A percentile compares a stretch with the other conserved stretches of the same genome.
Conservation (phyloP, 2,329 filamentous ascomycete species). For the Talaromyces piceae region DNA sequence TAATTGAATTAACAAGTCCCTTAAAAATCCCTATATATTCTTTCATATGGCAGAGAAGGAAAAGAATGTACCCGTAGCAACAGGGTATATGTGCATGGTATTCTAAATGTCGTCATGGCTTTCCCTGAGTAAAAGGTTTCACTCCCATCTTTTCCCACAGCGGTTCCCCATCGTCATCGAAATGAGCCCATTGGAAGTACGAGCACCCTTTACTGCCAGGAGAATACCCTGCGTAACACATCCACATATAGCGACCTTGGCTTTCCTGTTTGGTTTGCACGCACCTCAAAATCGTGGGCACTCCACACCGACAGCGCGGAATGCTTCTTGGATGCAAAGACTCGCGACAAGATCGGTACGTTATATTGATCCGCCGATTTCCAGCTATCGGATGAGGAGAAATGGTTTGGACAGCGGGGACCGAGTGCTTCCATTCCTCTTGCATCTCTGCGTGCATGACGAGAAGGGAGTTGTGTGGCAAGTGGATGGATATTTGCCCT, state of each 20-base stretch:
- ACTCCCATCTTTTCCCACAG: slow-evolving; percentile 42
- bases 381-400: slow-evolving; percentile 78
- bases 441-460: slow-evolving; percentile 99
- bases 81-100: not conserved
- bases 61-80: not conserved
- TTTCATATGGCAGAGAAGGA: no score
- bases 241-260: slow-evolving; percentile 81
- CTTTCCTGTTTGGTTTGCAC: slow-evolving; percentile 73
- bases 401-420: slow-evolving; percentile 66
- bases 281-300: slow-evolving; percentile 64
- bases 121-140: not conserved
- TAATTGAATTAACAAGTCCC: no score
- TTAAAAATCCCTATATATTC: no score
- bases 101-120: not conserved
- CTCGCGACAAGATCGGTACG: slow-evolving; percentile 78
- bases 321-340: slow-evolving; percentile 70
- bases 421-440: slow-evolving; percentile 89
- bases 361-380: slow-evolving; percentile 82
- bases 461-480: slow-evolving; percentile 88
- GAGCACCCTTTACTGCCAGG: slow-evolving; percentile 52
- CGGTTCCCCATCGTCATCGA: slow-evolving; percentile 79
- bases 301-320: slow-evolving; percentile 67
- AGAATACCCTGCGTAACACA: slow-evolving; percentile 64
- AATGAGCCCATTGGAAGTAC: slow-evolving; percentile 80
- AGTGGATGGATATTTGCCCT: slow-evolving; percentile 85